These are phyloP conservation scores for Blastocystis hominis DNA, from an alignment of 352 stramenopile species.

Conservation along the genomic window DNA sequence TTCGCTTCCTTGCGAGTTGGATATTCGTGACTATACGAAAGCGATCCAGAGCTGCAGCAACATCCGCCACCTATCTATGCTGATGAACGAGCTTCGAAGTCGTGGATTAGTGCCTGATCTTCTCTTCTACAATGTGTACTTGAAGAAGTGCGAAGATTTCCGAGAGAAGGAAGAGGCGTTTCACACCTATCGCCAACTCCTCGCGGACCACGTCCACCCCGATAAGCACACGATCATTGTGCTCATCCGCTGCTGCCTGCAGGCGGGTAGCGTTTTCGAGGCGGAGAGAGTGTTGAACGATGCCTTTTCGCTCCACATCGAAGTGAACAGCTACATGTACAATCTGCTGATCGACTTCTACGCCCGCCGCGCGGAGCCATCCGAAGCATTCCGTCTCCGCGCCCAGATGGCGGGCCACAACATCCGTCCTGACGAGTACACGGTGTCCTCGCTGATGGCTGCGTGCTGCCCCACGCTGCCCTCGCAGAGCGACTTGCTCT, in stretches of 20 bases:
- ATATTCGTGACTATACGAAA: constrained; percentile 57
- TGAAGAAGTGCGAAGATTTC: constrained; percentile 57
- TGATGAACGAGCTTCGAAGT: constrained; percentile 45
- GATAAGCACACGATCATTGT: constrained; percentile 56
- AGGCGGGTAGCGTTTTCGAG: not conserved
- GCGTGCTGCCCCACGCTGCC: constrained; percentile 39
- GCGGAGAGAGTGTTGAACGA: constrained; percentile 20
- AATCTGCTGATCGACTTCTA: constrained; percentile 56
- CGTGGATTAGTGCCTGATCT: constrained; percentile 45
- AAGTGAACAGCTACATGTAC: constrained; percentile 57
- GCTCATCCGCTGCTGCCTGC: constrained; percentile 25
- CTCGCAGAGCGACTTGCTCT: not conserved
- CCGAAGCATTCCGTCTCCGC: constrained; percentile 35
- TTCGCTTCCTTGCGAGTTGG: constrained; percentile 49
- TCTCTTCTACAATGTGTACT: constrained; percentile 50
- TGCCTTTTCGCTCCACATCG: not conserved
- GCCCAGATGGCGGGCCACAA: not conserved
- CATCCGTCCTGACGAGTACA: constrained; percentile 52
- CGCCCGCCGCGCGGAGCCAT: not conserved
- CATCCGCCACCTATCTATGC: not conserved
- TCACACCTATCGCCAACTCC: not conserved
- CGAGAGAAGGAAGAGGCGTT: constrained; percentile 55
- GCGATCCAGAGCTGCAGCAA: constrained; percentile 52
- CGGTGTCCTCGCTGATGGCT: constrained; percentile 50
- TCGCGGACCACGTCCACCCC: constrained; percentile 4